Evolutionary conservation across 2,329 filamentous ascomycete species (phyloP).

Genomic region (Botrytis deweyae): DNA sequence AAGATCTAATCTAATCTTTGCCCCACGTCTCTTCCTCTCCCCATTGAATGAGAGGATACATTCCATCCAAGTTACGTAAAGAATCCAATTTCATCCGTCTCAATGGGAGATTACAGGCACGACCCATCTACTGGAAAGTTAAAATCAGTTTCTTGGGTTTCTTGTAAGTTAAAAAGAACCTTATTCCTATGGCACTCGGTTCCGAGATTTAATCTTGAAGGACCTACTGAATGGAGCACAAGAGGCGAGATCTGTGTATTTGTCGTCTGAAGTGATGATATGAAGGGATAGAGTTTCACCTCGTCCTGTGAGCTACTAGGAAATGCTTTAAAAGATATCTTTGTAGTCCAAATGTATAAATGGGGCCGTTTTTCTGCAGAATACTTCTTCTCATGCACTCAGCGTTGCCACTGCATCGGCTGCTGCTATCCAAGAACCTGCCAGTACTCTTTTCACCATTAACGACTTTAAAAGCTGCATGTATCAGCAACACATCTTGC

Average conservation of each 20-base stretch:
- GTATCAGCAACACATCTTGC: background rate
- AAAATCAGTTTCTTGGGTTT: background rate
- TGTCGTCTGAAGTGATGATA: background rate
- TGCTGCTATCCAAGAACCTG: background rate
- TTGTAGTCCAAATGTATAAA: background rate
- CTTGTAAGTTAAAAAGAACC: background rate
- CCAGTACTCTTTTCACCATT: background rate
- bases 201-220: background rate
- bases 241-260: background rate
- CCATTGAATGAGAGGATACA: background rate
- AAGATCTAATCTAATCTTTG: background rate
- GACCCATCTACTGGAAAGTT: background rate
- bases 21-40: background rate
- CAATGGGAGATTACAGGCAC: background rate
- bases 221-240: background rate
- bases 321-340: too few relatives aligned
- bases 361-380: accelerated
- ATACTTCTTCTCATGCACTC: background rate
- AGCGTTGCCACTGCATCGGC: background rate
- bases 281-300: background rate
- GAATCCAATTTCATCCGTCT: background rate
- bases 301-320: background rate
- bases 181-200: background rate
- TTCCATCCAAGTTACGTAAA: background rate
- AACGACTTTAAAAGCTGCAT: background rate